Evolutionary conservation across 331 rosid species (phyloP).

Genomic region (Acacia pycnantha): DNA sequence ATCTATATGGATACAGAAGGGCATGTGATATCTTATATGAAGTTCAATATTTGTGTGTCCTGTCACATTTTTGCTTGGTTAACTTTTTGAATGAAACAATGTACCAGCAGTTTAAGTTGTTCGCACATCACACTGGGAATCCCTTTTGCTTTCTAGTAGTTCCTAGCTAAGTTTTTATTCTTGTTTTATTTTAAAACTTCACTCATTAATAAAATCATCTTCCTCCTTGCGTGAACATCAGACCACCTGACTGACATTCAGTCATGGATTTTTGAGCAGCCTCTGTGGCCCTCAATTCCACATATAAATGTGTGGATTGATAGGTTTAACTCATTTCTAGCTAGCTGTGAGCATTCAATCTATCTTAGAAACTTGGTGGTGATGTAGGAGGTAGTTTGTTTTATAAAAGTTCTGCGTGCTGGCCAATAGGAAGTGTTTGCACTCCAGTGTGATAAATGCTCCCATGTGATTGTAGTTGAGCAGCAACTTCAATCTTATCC

Average conservation of each 20-base stretch:
- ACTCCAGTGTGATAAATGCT: slow-evolving; percentile 3
- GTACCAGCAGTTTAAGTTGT: not conserved
- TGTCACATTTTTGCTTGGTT: not conserved
- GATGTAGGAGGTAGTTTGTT: not conserved
- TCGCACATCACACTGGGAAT: not conserved
- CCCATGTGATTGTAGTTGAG: not conserved
- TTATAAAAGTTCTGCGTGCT: not conserved
- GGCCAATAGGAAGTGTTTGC: not conserved
- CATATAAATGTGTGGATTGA: not conserved
- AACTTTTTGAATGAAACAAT: not conserved
- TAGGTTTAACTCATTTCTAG: not conserved
- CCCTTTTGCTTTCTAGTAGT: not conserved
- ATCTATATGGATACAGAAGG: not conserved
- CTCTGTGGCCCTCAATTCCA: not conserved
- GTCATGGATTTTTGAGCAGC: not conserved
- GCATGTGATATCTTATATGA: not conserved
- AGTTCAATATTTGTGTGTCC: not conserved
- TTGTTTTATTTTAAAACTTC: not conserved
- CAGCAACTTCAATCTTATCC: slow-evolving; percentile 16
- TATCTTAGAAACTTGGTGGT: not conserved
- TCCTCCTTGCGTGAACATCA: not conserved
- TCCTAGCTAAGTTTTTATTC: slow-evolving; percentile 1
- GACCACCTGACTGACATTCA: not conserved
- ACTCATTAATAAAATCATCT: not conserved
- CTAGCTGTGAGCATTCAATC: not conserved